phyloP scores from a whole-genome alignment of 1,284 basidiomycete genomes.

The Laetiporus sulphureus region DNA sequence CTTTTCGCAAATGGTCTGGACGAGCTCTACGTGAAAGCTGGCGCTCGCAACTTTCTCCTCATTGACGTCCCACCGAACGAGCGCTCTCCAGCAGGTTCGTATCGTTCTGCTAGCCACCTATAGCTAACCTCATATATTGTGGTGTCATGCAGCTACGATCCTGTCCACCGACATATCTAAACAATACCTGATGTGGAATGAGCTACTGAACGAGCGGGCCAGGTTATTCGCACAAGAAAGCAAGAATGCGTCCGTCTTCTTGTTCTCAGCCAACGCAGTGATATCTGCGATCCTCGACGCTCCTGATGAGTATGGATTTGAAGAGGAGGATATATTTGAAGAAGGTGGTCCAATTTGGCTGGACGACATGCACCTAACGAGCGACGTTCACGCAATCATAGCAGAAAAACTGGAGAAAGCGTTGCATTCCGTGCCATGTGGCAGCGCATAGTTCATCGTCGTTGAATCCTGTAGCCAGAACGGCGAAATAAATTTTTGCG shows the following conservation, averaged over 20 bases:
- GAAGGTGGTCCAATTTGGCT: conserved; percentile 29
- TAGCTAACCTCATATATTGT: background rate
- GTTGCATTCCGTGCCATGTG: too few species aligned
- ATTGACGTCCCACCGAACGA: conserved; percentile 21
- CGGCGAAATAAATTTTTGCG: too few species aligned
- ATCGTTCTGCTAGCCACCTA: background rate
- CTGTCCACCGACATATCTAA: conserved; percentile 11
- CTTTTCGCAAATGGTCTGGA: conserved; percentile 16
- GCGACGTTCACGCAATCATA: conserved; percentile 25
- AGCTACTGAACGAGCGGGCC: conserved; percentile 14
- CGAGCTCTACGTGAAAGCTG: conserved; percentile 20
- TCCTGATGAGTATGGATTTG: conserved; percentile 24
- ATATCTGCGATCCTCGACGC: conserved; percentile 29
- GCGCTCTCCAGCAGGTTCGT: conserved; percentile 18
- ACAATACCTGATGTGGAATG: conserved; percentile 27
- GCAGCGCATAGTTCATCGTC: too few species aligned
- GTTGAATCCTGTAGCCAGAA: too few species aligned
- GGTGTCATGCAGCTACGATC: conserved; percentile 5
- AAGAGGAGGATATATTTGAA: conserved; percentile 20
- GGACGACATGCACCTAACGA: conserved; percentile 30
- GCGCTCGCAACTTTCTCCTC: conserved; percentile 21
- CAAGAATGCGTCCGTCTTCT: conserved; percentile 17
- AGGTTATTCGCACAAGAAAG: conserved; percentile 18
- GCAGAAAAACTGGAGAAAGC: too few species aligned
- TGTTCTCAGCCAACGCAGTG: conserved; percentile 27